These are phyloP conservation scores for Scleroderma bovista DNA, from an alignment of 768 basidiomycete species.

Conservation along the genomic window DNA sequence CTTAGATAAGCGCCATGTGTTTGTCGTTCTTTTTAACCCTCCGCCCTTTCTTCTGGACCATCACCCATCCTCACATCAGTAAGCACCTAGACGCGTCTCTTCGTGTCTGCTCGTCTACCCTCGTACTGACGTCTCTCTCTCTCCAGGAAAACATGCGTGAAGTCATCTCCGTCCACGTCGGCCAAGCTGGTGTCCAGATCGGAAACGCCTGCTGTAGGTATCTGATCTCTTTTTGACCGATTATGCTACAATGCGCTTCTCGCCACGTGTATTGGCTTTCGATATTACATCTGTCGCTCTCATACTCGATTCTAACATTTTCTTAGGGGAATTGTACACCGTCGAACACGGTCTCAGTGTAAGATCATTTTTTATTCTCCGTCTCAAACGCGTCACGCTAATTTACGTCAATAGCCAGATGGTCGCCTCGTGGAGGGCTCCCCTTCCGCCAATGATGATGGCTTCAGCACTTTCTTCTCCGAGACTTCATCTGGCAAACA, in stretches of 20 bases:
- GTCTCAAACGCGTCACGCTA: constrained; percentile 8
- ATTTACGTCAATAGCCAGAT: constrained; percentile 65
- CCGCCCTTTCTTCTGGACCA: constrained; percentile 28
- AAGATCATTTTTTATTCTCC: constrained; percentile 15
- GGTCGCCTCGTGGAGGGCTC: constrained; percentile 83
- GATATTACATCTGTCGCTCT: not conserved
- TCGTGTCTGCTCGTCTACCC: constrained; percentile 16
- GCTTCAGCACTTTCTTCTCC: constrained; percentile 99
- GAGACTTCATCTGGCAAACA: constrained; percentile 96
- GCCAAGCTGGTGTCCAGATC: constrained; percentile 97
- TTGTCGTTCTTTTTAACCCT: constrained; percentile 36
- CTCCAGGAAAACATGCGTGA: constrained; percentile 63
- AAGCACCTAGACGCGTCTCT: constrained; percentile 25
- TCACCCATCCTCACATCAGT: constrained; percentile 27
- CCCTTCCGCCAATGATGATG: constrained; percentile 71
- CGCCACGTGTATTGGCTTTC: not conserved
- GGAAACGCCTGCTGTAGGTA: constrained; percentile 98
- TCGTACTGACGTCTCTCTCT: not conserved
- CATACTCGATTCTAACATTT: constrained; percentile 4
- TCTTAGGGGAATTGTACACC: constrained; percentile 94
- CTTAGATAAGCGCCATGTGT: constrained; percentile 32
- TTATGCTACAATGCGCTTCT: constrained; percentile 12
- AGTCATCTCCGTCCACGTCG: constrained; percentile 98
- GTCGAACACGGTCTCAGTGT: constrained; percentile 98
- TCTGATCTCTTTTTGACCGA: not conserved